Evolutionary conservation across 192 early-diverging fungal genomes (phyloP).

Genomic region (Coemansia javaensis): DNA sequence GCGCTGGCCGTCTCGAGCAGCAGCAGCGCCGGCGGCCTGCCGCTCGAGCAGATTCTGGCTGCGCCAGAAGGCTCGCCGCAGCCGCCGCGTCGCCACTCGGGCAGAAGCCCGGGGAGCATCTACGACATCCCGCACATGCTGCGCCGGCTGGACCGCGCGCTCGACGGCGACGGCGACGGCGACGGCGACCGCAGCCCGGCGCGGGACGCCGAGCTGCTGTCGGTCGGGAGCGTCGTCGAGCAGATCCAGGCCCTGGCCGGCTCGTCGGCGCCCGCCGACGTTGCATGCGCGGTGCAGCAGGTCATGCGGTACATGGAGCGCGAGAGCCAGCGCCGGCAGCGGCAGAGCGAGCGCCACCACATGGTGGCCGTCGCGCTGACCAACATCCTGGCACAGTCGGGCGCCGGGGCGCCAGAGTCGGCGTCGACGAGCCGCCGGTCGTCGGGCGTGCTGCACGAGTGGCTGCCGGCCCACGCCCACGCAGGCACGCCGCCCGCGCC

Average conservation of each 20-base stretch:
- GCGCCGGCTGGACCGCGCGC: constrained; percentile 25
- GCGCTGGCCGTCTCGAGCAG: neutral
- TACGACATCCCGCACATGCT: constrained; percentile 29
- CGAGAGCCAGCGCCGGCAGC: constrained; percentile 37
- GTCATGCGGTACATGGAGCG: constrained; percentile 44
- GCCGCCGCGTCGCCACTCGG: neutral
- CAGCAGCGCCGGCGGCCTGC: constrained; percentile 4
- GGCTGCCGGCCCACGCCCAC: neutral
- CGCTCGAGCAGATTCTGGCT: constrained; percentile 5
- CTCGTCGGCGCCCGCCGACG: constrained; percentile 15
- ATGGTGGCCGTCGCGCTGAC: constrained; percentile 35
- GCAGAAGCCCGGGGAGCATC: constrained; percentile 4
- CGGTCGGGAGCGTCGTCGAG: constrained; percentile 20
- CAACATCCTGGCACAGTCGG: constrained; percentile 26
- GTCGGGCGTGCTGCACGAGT: constrained; percentile 8
- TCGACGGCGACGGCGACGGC: constrained; percentile 5
- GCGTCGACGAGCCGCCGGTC: constrained; percentile 28
- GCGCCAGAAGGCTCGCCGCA: neutral
- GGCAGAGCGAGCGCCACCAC: constrained; percentile 46
- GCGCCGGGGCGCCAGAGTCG: constrained; percentile 16
- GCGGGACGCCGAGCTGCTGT: no score
- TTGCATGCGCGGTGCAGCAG: constrained; percentile 27
- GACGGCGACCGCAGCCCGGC: no score
- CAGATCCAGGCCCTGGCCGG: constrained; percentile 30
- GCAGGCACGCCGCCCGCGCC: no score